Evolutionary conservation across 805 yeast genomes (phyloP), one percentile per base, ranked within the genome.

Genomic region (Kodamaea kaohsiungensis): DNA sequence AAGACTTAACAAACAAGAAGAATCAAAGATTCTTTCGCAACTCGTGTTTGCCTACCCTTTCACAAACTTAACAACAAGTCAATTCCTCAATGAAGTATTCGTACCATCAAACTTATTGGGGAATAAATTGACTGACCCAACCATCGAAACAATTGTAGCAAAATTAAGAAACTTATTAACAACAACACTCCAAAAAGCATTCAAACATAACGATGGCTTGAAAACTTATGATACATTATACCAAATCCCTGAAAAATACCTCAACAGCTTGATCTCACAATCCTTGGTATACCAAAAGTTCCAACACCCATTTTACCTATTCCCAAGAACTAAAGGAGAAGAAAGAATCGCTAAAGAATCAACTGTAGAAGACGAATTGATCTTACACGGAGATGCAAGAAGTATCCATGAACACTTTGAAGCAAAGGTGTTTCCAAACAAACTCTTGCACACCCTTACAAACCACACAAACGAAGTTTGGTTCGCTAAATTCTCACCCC

Each of bases 391-490:
- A 3, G 48, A 46, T 1, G 42, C 47, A 1, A 10, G 42, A 7
- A 38, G 48, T 6, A 22, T 49, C 12, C 38, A 46, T 17, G 46
- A 48, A 12, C 45, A 52, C 48, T 58, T 51, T 30, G 56, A 53
- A 33, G 25, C 42, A 7, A 54, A 48, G 17, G 30, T 43, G 8
- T 80, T 83, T 56, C 90, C 91, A 1, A 75, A 75, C 17, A 71
- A 71, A 2, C 67, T 81, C 2, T 63, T 80, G 10, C 75, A 77
- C 53, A 76, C 79, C 0, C 68, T 88, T 6, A 59, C 69, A 0
- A 73, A 77, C 45, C 95, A 89, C 62, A 67, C 72, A 0, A 84
- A 86, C 63, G 96, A 92, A 66, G 93, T 90, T 10, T 92, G 98
- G 98, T 87, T 78, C 64, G 77, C 88, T 12, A 81, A 82, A 54